Base-by-base conservation (phyloP, 2,329 filamentous ascomycete genomes). In the Phyllosticta citrichinensis region DNA sequence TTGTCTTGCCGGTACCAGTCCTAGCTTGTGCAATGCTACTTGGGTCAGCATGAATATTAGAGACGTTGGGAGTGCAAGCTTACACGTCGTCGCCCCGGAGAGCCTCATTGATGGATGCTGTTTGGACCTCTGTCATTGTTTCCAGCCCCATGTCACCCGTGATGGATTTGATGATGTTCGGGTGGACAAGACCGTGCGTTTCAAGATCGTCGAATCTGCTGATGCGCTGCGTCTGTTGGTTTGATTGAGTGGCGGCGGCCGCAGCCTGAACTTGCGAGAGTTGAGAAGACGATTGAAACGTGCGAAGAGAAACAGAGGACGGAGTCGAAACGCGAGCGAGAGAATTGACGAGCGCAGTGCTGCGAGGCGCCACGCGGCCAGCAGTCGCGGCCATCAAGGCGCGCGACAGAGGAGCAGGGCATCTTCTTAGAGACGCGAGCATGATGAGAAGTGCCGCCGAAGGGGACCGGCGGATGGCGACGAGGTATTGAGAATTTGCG, bases 1-100 rank as follows among this genome's bases (percentile, higher is more conserved):
- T 78, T 0, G 94, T 99, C 78, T 99, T 99, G 71, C 94, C 94
- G 3, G 94, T 97, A 71, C 94, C 94, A 9, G 94, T 99, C 77
- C 90, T 96, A 63, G 94, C 94, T 78, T 97, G 94, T 55, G 93
- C 94, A 66, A 97, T 75, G 60, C 72, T 70, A 68, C 64, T 61
- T 64, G 67, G 63, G 60, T 40, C 19, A 27, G 47, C 9, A 56
- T 30, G 27, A 53, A 55, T 33, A 27, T 19, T 30, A 24, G 35
- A 20, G 11, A 8, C 53, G 11, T 25, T 55, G 12, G 40, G 76
- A n/a, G 17, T 47, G 40, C 40, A n/a, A n/a, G n/a, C 88, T 78
- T 81, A 93, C 89, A 96, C 81, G 74, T 97, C 93, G 63, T 80
- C 83, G 22, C 94, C 92, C 66, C 85, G 84, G 52, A 97, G 78